Conservation (phyloP, 1,284 basidiomycete species). For the Cryptococcus hybrid region DNA sequence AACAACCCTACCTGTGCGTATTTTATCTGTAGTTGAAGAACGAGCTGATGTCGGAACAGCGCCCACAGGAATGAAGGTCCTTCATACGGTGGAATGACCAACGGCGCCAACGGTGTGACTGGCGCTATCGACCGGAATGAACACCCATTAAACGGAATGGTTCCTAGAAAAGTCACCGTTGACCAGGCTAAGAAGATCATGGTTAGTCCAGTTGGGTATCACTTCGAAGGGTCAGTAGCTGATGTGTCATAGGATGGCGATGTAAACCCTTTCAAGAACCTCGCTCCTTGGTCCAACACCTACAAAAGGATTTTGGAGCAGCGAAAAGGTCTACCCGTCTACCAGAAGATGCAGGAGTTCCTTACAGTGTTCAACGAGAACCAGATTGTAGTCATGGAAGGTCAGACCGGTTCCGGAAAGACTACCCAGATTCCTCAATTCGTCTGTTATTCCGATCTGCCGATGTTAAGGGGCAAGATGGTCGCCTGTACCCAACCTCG, state of each 20-base stretch:
- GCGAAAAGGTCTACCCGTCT: conserved; percentile 89
- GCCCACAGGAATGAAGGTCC: conserved; percentile 14
- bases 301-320: conserved; percentile 84
- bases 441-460: conserved; percentile 88
- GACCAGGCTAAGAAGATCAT: conserved; percentile 70
- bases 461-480: conserved; percentile 78
- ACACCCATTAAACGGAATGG: conserved; percentile 70
- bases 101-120: conserved; percentile 9
- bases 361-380: conserved; percentile 77
- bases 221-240: neutral
- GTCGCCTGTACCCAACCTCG: conserved; percentile 97
- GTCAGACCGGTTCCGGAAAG: conserved; percentile 97
- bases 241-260: conserved; percentile 64
- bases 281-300: conserved; percentile 64
- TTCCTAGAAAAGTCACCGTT: conserved; percentile 72
- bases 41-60: neutral
- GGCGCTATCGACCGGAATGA: conserved; percentile 8
- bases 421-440: conserved; percentile 99
- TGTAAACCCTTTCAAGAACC: conserved; percentile 83
- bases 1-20: conserved; percentile 42
- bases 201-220: conserved; percentile 61
- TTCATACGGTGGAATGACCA: conserved; percentile 14
- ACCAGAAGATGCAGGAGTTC: conserved; percentile 89
- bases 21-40: neutral
- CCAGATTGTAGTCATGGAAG: conserved; percentile 94